Base-by-base conservation (phyloP, 1,284 basidiomycete species). In the Naganishia albida region DNA sequence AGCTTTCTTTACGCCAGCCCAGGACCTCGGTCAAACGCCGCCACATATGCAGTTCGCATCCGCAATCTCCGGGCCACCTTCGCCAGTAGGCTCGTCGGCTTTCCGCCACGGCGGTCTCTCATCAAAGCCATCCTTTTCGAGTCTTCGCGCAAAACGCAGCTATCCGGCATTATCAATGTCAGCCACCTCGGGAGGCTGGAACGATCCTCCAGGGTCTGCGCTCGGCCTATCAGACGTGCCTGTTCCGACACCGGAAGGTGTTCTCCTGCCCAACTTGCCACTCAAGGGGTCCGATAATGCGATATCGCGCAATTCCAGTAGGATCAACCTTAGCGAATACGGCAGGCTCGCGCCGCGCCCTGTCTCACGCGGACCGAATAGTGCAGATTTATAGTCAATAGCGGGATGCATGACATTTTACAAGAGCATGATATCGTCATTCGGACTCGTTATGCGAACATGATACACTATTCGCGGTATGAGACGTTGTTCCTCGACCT, bases 241-340 rank as follows among this genome's bases (percentile, higher is more conserved):
- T 4, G 18, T 28, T 7, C 46, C 56, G 42, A 65, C 20, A 30
- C 52, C 56, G 0, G 44, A 64, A 23, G 64, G 50, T 18, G 43
- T 57, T 10, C 43, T 62, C 46, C 16, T 34, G 39, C 39, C 30
- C 52, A 44, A 43, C 34, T 26, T 46, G 23, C 50, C 30, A 20
- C 48, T 30, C 49, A 59, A 23, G 50, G 49, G 20, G 26, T 34
- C 25, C 23, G 52, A 39, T 48, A 60, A 50, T 62, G 67, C 50
- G 23, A 63, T 78, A 49, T 73, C 72, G 30, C 71, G 78, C 53
- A 77, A 78, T 64, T 74, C 73, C 46, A 75, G 73, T 63, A 70
- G 78, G 46, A 73, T 75, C 30, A 78, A 76, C 63, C 64, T 79
- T 63, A 71, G 62, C 59, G 78, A 79, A 53, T 65, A 53, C 39